A percentile compares a stretch with the other conserved stretches of the same genome.
Conservation (phyloP, 2,329 filamentous ascomycete genomes). For the Shiraia bambusicola region DNA sequence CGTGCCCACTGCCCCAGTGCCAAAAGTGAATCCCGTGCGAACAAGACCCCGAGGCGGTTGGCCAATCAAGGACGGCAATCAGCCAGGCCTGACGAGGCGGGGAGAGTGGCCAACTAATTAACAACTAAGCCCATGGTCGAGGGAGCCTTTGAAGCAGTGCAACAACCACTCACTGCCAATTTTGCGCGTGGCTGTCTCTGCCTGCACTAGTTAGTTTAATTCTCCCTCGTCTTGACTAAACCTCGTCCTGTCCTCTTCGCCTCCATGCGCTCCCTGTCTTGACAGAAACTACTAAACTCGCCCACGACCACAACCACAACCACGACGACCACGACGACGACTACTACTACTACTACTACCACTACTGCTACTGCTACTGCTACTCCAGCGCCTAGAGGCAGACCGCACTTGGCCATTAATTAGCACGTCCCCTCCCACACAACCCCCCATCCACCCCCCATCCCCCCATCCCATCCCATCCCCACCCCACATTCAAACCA, state of each 20-base stretch:
- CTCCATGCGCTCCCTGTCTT: too few relatives aligned
- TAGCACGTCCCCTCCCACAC: too few relatives aligned
- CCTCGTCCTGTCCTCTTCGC: too few relatives aligned
- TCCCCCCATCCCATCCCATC: constrained; percentile 10
- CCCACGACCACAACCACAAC: constrained; percentile 37
- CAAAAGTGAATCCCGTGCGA: too few relatives aligned
- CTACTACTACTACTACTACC: too few relatives aligned
- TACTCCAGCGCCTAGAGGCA: constrained; percentile 32
- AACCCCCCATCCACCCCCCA: not conserved
- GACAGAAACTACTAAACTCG: constrained; percentile 4
- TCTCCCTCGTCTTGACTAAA: too few relatives aligned
- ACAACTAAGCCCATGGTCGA: constrained; percentile 36
- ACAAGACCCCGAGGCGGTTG: constrained; percentile 12
- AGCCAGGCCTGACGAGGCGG: constrained; percentile 31
- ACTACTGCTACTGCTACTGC: too few relatives aligned
- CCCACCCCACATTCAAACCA: constrained; percentile 15
- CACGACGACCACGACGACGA: too few relatives aligned
- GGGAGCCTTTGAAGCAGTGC: constrained; percentile 39
- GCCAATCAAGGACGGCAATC: constrained; percentile 32
- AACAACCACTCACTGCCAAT: constrained; percentile 20
- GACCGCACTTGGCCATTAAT: too few relatives aligned
- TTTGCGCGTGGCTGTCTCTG: constrained; percentile 16
- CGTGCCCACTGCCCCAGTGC: too few relatives aligned
- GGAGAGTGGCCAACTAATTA: too few relatives aligned
- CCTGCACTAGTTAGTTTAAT: too few relatives aligned